phyloP scores from a whole-genome alignment of 805 yeast species.

The Spathaspora arborariae region DNA sequence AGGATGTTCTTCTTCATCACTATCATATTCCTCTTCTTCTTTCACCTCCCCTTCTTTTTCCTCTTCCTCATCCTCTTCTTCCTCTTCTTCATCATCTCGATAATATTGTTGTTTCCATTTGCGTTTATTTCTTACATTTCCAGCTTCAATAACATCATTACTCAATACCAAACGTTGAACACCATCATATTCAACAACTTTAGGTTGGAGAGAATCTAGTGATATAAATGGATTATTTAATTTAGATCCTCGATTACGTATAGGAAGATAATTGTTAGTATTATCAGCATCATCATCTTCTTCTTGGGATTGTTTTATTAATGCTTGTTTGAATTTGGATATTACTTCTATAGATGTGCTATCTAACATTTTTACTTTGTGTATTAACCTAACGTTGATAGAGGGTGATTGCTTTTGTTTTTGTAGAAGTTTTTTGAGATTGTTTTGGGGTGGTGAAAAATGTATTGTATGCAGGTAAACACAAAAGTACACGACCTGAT shows the following conservation, averaged over 20 bases:
- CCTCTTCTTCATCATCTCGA: slow-evolving; percentile 6
- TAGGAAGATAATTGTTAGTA: slow-evolving; percentile 6
- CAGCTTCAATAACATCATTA: slow-evolving; percentile 29
- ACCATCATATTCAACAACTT: slow-evolving; percentile 39
- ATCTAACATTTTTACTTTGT: slow-evolving; percentile 28
- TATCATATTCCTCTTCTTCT: slow-evolving; percentile 6
- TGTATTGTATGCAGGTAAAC: too few relatives aligned
- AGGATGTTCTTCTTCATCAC: slow-evolving; percentile 26
- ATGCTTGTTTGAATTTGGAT: slow-evolving; percentile 35
- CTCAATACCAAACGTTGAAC: slow-evolving; percentile 31
- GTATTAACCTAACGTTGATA: background rate
- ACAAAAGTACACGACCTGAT: too few relatives aligned
- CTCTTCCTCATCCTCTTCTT: slow-evolving; percentile 2
- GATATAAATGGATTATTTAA: background rate
- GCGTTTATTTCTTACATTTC: slow-evolving; percentile 27
- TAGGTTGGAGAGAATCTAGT: slow-evolving; percentile 21
- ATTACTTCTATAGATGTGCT: slow-evolving; percentile 35
- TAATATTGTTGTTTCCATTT: slow-evolving; percentile 32
- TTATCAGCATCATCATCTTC: slow-evolving; percentile 7
- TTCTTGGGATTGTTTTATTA: slow-evolving; percentile 6
- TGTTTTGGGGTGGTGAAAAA: too few relatives aligned
- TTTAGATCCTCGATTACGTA: slow-evolving; percentile 28
- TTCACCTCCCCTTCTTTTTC: slow-evolving; percentile 19
- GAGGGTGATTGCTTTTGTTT: background rate
- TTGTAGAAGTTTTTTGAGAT: background rate